Evolutionary conservation across 257 asterid species (phyloP), one percentile per base, ranked within the genome.

Genomic region (Solanum sejunctum): DNA sequence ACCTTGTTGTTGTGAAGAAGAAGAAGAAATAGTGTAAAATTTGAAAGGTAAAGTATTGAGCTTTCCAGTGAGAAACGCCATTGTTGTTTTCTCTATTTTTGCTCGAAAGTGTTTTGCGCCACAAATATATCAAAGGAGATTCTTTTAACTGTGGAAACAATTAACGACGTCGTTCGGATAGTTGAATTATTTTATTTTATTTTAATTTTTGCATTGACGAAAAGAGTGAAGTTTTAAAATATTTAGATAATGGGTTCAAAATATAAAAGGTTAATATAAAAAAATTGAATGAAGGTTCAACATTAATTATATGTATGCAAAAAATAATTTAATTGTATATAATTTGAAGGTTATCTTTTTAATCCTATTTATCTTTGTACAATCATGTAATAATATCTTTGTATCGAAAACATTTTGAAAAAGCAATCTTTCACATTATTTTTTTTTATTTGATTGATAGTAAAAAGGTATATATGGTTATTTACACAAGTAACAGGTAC

Each of bases 11-110:
- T 10, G 56, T n/a, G 55, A 45, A 20, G 47, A 26, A 77, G 96
- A 90, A 15, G 94, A 90, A 41, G 94, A 90, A 84, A 90, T 87
- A 83, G 90, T 85, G 84, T 93, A 85, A 89, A 88, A 88, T 82
- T 90, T 84, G 88, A 89, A 88, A 71, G 89, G 89, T 84, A 58
- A 84, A 67, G 93, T 86, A 47, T 83, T 87, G 88, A 83, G 88
- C 16, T 86, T 84, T 90, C 93, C 97, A 83, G 87, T 43, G 58
- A 92, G 87, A 93, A 89, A 83, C 75, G 94, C 95, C 97, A 92
- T 93, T 79, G 92, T 51, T 77, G 32, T 26, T 58, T 28, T 10
- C 70, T 6, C 55, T n/a, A 52, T 41, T 8, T 41, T 8, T 41
- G 32, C 51, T 4, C 77, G 36, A 32, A 28, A 69, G 77, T 36